Conservation (phyloP, 163 green algal genomes). For the Chlamydomonas reinhardtii region DNA sequence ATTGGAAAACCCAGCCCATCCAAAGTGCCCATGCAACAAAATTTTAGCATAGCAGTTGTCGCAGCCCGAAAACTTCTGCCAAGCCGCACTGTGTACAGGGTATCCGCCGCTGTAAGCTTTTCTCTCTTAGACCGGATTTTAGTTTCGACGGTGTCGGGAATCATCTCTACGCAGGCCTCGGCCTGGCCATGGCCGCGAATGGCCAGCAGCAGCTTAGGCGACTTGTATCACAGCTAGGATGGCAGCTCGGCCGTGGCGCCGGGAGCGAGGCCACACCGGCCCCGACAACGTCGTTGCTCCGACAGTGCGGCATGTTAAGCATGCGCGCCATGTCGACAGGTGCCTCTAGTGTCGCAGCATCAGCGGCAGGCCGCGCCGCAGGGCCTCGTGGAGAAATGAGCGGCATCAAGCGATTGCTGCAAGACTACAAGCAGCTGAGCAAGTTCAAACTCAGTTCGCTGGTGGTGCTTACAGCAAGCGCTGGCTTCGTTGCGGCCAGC, state of each 20-base stretch:
- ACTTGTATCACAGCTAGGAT: slow-evolving; percentile 14
- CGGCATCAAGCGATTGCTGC: slow-evolving; percentile 9
- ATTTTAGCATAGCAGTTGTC: too few species aligned
- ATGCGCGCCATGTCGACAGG: neutral
- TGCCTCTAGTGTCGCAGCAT: neutral
- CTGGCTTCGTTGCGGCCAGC: slow-evolving; percentile 92
- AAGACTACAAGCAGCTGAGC: slow-evolving; percentile 89
- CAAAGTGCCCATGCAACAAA: too few species aligned
- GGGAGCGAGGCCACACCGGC: neutral
- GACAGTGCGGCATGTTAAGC: too few species aligned
- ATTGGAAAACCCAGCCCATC: too few species aligned
- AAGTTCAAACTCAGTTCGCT: slow-evolving; percentile 92
- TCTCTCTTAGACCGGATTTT: too few species aligned
- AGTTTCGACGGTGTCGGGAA: too few species aligned
- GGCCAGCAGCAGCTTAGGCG: slow-evolving; percentile 8
- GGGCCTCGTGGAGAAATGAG: too few species aligned
- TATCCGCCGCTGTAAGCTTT: too few species aligned
- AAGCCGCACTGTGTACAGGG: too few species aligned
- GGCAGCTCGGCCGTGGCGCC: slow-evolving; percentile 1
- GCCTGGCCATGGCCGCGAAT: neutral
- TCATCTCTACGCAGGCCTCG: too few species aligned
- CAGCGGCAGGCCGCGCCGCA: neutral
- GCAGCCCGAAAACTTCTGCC: too few species aligned
- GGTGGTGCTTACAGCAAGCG: slow-evolving; percentile 90
- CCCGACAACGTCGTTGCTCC: too few species aligned